phyloP scores from a whole-genome alignment of 257 asterid species.

The Nyctanthes arbortristis region DNA sequence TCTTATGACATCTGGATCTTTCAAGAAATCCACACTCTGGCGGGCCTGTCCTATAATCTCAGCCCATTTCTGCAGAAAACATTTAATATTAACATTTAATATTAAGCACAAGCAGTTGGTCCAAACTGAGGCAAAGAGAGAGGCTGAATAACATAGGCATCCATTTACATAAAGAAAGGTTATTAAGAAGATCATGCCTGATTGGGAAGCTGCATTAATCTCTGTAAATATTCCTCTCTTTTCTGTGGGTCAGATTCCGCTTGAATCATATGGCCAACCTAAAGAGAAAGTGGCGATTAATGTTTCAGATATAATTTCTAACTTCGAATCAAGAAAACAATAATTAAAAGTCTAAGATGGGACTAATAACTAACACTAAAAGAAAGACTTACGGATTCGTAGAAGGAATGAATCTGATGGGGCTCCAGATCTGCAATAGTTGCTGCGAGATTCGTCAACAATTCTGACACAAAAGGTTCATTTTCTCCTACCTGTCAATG shows the following conservation, averaged over 20 bases:
- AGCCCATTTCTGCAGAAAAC: constrained; percentile 79
- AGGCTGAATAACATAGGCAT: constrained; percentile 3
- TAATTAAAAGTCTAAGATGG: constrained; percentile 3
- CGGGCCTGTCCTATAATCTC: constrained; percentile 96
- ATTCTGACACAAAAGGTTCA: constrained; percentile 96
- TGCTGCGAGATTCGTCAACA: constrained; percentile 76
- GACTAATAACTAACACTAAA: neutral
- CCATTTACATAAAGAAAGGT: constrained; percentile 14
- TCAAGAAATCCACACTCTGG: constrained; percentile 82
- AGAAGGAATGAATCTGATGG: constrained; percentile 94
- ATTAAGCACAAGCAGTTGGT: constrained; percentile 26
- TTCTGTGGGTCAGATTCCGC: constrained; percentile 90
- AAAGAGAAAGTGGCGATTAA: constrained; percentile 16
- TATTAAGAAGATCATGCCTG: constrained; percentile 47
- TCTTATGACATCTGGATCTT: constrained; percentile 82
- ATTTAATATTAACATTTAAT: constrained; percentile 25
- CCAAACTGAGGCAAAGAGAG: constrained; percentile 10
- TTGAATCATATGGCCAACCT: constrained; percentile 97
- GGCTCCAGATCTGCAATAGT: constrained; percentile 92
- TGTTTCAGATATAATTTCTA: constrained; percentile 1
- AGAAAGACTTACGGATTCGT: constrained; percentile 78
- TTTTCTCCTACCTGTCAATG: constrained; percentile 83
- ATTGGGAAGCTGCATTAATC: constrained; percentile 95
- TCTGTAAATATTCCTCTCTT: constrained; percentile 86
- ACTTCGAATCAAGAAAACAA: neutral